A percentile compares a stretch with the other conserved stretches of the same genome.
These are phyloP conservation scores for Cystobasidiaceae sp. DNA, from an alignment of 1,284 basidiomycete species.

Conservation along the genomic window DNA sequence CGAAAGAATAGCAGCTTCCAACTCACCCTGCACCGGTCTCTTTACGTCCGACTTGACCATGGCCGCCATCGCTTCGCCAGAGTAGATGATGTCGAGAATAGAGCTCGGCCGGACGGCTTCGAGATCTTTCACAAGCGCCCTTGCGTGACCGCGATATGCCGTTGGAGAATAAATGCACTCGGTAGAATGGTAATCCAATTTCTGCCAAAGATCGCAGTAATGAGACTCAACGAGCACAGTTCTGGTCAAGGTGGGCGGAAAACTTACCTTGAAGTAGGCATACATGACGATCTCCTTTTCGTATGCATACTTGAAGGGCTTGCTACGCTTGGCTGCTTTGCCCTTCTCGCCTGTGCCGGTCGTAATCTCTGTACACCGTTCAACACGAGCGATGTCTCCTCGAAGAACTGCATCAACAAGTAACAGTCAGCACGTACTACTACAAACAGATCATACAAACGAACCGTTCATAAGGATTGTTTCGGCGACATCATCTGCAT, in stretches of 20 bases:
- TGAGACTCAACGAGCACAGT: no score
- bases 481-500: slow-evolving; percentile 98
- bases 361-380: slow-evolving; percentile 88
- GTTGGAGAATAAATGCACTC: slow-evolving; percentile 96
- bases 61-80: slow-evolving; percentile 59
- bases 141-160: slow-evolving; percentile 92
- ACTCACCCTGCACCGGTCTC: slow-evolving; percentile 29
- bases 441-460: no score
- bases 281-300: slow-evolving; percentile 99
- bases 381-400: slow-evolving; percentile 89
- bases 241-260: background rate
- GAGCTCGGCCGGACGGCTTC: slow-evolving; percentile 88
- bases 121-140: slow-evolving; percentile 89
- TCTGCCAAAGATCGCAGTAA: slow-evolving; percentile 34
- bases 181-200: slow-evolving; percentile 94
- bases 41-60: slow-evolving; percentile 51
- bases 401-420: slow-evolving; percentile 67
- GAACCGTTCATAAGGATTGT: slow-evolving; percentile 98
- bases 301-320: slow-evolving; percentile 97
- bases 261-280: slow-evolving; percentile 84
- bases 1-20: background rate
- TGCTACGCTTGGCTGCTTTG: slow-evolving; percentile 73
- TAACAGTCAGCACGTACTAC: background rate
- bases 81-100: slow-evolving; percentile 86
- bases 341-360: slow-evolving; percentile 58